phyloP scores from a whole-genome alignment of 306 rosid species.

The Trifolium repens region DNA sequence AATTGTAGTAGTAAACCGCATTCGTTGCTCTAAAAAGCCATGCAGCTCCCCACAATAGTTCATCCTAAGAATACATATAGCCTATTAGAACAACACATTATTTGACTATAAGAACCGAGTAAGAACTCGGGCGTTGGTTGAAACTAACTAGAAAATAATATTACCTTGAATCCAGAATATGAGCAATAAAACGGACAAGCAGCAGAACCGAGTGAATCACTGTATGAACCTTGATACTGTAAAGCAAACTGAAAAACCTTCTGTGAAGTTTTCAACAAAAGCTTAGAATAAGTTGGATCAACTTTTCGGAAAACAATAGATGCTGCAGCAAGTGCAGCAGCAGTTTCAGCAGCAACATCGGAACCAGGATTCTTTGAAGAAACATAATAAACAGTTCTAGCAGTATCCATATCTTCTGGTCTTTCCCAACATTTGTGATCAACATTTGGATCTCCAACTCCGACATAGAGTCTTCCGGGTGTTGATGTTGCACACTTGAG shows the following conservation, averaged over 20 bases:
- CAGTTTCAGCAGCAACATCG: constrained; percentile 89
- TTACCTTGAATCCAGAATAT: constrained; percentile 87
- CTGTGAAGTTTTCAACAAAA: constrained; percentile 62
- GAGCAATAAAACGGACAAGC: constrained; percentile 98
- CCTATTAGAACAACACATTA: constrained; percentile 16
- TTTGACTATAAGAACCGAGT: neutral
- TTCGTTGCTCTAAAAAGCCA: constrained; percentile 93
- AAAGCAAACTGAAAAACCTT: constrained; percentile 78
- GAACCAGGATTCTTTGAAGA: constrained; percentile 77
- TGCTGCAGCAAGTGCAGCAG: constrained; percentile 90
- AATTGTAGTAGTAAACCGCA: constrained; percentile 55
- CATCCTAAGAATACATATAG: constrained; percentile 59
- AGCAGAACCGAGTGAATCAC: constrained; percentile 80
- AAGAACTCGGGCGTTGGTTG: neutral
- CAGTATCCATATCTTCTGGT: constrained; percentile 89
- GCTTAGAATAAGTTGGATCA: constrained; percentile 68
- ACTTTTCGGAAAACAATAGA: constrained; percentile 74
- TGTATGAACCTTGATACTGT: constrained; percentile 72
- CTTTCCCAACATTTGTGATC: constrained; percentile 98
- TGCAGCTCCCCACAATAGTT: constrained; percentile 90
- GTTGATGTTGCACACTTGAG: constrained; percentile 75
- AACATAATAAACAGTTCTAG: constrained; percentile 66
- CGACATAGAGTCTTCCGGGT: constrained; percentile 79
- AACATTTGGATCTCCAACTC: constrained; percentile 78
- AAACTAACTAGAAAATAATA: neutral